A percentile compares a stretch with the other conserved stretches of the same genome.
Conservation (phyloP, 371 early-diverging fungal species). For the Zancudomyces culisetae region DNA sequence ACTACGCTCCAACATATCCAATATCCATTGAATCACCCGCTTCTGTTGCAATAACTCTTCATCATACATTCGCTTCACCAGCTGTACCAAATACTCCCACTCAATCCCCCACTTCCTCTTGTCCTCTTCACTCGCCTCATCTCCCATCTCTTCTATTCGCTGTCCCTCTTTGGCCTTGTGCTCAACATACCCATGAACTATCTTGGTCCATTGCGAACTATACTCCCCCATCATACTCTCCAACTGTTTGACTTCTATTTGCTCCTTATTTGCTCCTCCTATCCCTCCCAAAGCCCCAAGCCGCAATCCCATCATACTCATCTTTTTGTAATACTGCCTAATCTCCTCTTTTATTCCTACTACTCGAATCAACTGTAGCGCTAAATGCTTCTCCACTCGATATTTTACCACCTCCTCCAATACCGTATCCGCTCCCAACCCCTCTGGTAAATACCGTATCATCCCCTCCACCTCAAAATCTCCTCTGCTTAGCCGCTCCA, state of each 20-base stretch:
- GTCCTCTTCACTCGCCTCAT: not conserved
- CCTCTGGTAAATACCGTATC: not conserved
- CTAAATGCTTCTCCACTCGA: not conserved
- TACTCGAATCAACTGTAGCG: not conserved
- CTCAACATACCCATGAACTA: not conserved
- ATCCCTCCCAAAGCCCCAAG: not conserved
- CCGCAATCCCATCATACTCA: not conserved
- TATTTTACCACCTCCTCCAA: not conserved
- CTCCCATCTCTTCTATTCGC: not conserved
- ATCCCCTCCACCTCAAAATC: not conserved
- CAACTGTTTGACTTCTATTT: not conserved
- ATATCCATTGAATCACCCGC: not conserved
- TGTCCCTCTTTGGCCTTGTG: not conserved
- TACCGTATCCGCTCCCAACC: not conserved
- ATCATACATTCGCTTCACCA: not conserved
- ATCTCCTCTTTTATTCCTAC: not conserved
- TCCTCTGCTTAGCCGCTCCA: not conserved
- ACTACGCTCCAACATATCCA: not conserved
- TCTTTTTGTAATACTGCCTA: not conserved
- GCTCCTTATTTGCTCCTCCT: no score
- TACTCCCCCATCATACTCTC: not conserved
- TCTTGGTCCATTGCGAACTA: not conserved
- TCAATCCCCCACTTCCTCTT: not conserved
- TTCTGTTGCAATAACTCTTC: not conserved
- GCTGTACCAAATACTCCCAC: not conserved